Base-by-base conservation (phyloP, 768 basidiomycete genomes). In the Amanita polypyramis region DNA sequence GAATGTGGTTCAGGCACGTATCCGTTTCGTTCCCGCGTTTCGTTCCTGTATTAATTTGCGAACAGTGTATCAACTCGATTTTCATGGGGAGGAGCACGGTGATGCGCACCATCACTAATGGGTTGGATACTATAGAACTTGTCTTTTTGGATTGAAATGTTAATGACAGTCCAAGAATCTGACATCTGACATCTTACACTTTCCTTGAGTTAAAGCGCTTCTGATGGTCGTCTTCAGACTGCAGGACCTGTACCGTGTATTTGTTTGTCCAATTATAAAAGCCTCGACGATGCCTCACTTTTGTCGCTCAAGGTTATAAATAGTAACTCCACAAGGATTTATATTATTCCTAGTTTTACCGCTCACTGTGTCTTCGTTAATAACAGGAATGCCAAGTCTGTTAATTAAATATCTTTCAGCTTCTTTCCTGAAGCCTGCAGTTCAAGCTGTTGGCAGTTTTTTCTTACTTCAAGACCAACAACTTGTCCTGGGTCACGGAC, bases 1-100 rank as follows among this genome's bases (percentile, higher is more conserved):
- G 94, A 97, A 68, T 97, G 94, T 56, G 94, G 94, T 57, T 92
- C 85, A 48, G 89, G 92, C 94, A 59, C 43, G 82, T 68, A 23
- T 41, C 43, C 37, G 38, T 30, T 23, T 52, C n/a, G 10, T 35
- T 21, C 19, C 10, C 1, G 23, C 15, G 20, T 4, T 29, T 20
- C 43, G 15, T 40, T 25, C 29, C 37, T 8, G 54, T 5, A 34
- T 39, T 48, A 41, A 14, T 32, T 23, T 11, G 45, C 32, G 7
- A 45, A 7, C 56, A 92, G 89, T 80, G 33, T 89, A 90, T 59
- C 67, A 72, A 30, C 74, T 91, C 49, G 83, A 91, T 59, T 82
- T 73, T 68, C 80, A 82, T 49, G 82, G 82, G 36, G 66, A 67
- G 40, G 74, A 76, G 49, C 68, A 74, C 49, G 68, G 64, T 51